Conservation (phyloP, 306 rosid species). For the Acacia confusa region DNA sequence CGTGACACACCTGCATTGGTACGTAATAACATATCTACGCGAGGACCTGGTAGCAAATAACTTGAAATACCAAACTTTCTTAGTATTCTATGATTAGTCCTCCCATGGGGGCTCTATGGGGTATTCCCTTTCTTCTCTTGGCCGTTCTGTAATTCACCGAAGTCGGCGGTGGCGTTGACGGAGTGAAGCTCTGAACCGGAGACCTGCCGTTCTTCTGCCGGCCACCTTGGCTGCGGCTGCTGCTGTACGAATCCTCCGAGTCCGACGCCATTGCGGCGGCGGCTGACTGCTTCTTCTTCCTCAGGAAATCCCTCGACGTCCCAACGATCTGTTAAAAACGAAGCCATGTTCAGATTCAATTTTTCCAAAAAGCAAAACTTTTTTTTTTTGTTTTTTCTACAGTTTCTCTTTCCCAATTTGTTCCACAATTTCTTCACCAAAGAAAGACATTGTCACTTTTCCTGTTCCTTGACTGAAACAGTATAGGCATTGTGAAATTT, state of each 20-base stretch:
- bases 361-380: not conserved
- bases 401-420: not conserved
- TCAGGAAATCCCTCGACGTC: slow-evolving; percentile 54
- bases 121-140: slow-evolving; percentile 91
- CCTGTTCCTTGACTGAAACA: not conserved
- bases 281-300: slow-evolving; percentile 45
- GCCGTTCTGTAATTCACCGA: slow-evolving; percentile 71
- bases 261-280: slow-evolving; percentile 53
- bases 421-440: not conserved
- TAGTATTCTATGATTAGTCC: slow-evolving; percentile 74
- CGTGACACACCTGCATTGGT: slow-evolving; percentile 13
- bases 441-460: not conserved
- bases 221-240: slow-evolving; percentile 71
- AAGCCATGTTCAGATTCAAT: slow-evolving; percentile 12
- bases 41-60: slow-evolving; percentile 41
- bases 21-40: slow-evolving; percentile 1
- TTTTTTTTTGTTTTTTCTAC: not conserved
- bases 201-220: slow-evolving; percentile 35
- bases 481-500: not conserved
- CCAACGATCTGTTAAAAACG: slow-evolving; percentile 63
- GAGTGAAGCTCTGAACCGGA: slow-evolving; percentile 65
- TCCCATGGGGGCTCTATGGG: slow-evolving; percentile 95
- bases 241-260: slow-evolving; percentile 82
- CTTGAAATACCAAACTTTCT: slow-evolving; percentile 12
- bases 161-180: slow-evolving; percentile 88